Base-by-base conservation (phyloP, 371 early-diverging fungal species). In the Lichtheimia corymbifera region DNA sequence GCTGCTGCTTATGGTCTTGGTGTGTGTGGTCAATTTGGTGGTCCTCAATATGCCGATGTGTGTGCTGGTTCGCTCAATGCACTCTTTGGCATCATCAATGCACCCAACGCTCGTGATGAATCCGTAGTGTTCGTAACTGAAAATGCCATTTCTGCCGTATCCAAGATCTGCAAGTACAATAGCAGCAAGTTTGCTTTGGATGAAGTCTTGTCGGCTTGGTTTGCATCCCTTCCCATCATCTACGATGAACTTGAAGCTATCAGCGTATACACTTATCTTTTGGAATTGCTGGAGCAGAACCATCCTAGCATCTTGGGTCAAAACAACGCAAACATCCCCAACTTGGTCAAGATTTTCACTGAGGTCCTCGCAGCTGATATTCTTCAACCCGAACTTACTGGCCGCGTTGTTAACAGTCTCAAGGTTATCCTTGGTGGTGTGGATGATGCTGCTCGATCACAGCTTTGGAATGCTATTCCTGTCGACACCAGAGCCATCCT, bases 1-100 rank as follows among this genome's bases (percentile, higher is more conserved):
- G 90, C 96, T 12, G 91, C 95, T 22, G 90, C 93, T 14, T 98
- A 93, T 72, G 97, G 97, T 64, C 77, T 95, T 44, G 97, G 97
- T 60, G 81, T 95, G 9, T 86, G 88, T 64, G 97, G 93, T 40
- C 83, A 91, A 71, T 87, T 83, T 56, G 97, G 94, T 57, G 95
- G 94, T 17, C 81, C 83, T 25, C 79, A 83, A 42, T 93, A 90
- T 65, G 83, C 85, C 1, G 88, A 85, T 59, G 87, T 83, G 28
- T 85, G 89, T 54, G 80, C 79, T 57, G 77, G 80, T 40, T 82
- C 87, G 24, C 70, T 93, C 60, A 84, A 83, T 1, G 80, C 71
- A 14, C 69, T 94, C 59, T 84, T 93, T 59, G 82, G 71, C 43
- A 68, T 88, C 30, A 82, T 95, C 65, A 77, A 84, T 53, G 78